These are phyloP conservation scores for Tricholoma flavovirens DNA, from an alignment of 768 basidiomycete species.

Conservation along the genomic window DNA sequence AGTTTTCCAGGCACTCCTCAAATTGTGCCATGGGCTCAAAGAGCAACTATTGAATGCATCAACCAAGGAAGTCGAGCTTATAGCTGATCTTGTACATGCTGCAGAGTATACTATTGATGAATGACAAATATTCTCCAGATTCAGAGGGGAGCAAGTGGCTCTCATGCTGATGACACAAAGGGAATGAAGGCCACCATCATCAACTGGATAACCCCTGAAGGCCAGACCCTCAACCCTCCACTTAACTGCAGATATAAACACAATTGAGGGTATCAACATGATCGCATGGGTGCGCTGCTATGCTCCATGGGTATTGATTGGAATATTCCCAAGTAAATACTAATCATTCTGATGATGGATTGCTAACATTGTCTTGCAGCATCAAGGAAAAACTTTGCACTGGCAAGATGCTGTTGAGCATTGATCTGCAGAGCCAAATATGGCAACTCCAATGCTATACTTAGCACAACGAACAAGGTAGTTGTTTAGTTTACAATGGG, in stretches of 20 bases:
- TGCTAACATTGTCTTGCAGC: neutral
- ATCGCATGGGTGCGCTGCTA: neutral
- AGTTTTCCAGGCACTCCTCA: neutral
- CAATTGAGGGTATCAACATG: conserved; percentile 1
- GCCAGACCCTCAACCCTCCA: neutral
- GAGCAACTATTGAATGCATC: neutral
- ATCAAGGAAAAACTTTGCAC: conserved; percentile 7
- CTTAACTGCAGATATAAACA: neutral
- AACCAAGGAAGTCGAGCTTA: neutral
- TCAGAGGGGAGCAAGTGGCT: neutral
- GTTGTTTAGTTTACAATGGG: no score
- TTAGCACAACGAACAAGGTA: no score
- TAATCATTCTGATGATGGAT: neutral
- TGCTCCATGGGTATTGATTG: neutral
- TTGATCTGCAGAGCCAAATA: no score
- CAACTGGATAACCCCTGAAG: no score
- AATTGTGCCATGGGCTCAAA: neutral
- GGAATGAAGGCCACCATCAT: no score
- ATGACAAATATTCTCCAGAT: neutral
- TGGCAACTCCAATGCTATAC: no score
- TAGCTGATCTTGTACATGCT: neutral
- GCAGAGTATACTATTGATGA: neutral
- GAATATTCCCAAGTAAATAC: neutral
- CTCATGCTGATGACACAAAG: no score
- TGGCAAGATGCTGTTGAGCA: conserved; percentile 14